Evolutionary conservation across 768 basidiomycete genomes (phyloP).

Genomic region (Collybia sp.): DNA sequence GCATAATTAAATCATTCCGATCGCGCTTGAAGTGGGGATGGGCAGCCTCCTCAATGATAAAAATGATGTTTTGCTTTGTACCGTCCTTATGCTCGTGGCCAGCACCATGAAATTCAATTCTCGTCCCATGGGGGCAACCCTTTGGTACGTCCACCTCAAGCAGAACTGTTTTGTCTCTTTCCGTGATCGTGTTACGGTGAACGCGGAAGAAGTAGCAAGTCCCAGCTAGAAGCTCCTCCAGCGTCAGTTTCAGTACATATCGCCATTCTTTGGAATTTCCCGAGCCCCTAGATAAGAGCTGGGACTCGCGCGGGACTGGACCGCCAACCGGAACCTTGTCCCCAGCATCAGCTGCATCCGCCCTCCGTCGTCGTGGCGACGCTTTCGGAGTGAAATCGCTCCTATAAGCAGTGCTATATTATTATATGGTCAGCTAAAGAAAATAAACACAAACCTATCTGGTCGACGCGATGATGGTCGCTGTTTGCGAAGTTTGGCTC

Average conservation of each 20-base stretch:
- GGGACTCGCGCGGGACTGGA: too few species aligned
- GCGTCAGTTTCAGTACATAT: too few species aligned
- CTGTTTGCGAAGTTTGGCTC: constrained; percentile 20
- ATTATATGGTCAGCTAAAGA: neutral
- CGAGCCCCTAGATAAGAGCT: too few species aligned
- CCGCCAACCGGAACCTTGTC: constrained; percentile 16
- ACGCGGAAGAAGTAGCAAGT: too few species aligned
- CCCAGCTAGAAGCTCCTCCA: too few species aligned
- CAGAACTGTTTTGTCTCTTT: too few species aligned
- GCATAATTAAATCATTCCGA: constrained; percentile 51
- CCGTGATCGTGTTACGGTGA: too few species aligned
- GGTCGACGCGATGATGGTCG: constrained; percentile 8
- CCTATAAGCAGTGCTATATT: neutral
- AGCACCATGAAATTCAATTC: constrained; percentile 54
- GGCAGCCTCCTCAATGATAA: constrained; percentile 54
- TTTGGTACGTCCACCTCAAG: too few species aligned
- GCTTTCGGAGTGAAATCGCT: constrained; percentile 1
- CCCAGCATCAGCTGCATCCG: neutral
- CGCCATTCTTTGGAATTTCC: too few species aligned
- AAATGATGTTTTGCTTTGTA: constrained; percentile 60
- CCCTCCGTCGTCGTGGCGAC: neutral
- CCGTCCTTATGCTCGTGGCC: constrained; percentile 63
- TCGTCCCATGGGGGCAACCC: constrained; percentile 14
- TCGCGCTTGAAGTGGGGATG: constrained; percentile 55
- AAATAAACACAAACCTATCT: constrained; percentile 3